Evolutionary conservation across 2,329 filamentous ascomycete species (phyloP), one percentile per base, ranked within the genome.

Genomic region (Acephala macrosclerotiorum): DNA sequence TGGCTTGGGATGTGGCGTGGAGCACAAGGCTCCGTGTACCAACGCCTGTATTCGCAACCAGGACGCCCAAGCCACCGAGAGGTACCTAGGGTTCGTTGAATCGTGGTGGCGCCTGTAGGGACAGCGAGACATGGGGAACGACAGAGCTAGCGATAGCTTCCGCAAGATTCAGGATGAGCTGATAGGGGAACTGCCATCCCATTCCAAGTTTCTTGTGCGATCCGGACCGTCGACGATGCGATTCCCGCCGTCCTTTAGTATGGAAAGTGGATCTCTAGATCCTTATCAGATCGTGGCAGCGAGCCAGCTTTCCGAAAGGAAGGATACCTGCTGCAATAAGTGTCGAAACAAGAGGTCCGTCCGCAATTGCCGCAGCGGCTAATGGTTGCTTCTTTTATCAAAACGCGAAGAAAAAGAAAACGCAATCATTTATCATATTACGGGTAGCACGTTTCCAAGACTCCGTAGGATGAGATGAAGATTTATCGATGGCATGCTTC

Each of bases 361-460:
- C 64, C 61, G 55, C 61, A 36, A 53, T 66, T 66, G 29, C 63
- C 66, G 65, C 63, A 36, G 29, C 36, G 29, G 38, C 60, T 57
- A 38, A 55, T 61, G 26, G 20, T 66, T 63, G 60, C 55, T 68
- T 66, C 60, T 65, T 63, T 38, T 22, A 42, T 55, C 40, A 49
- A 59, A 22, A n/a, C 14, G 20, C 38, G 20, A 29, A 53, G 58
- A 51, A 58, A 20, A 55, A 61, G n/a, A 33, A 58, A 63, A 61
- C 45, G 61, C 55, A 61, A 63, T 59, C 58, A 61, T 58, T 29
- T 65, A 57, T 68, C 64, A 63, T n/a, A 59, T 65, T 62, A 58
- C 60, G 66, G 61, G 61, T 64, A 68, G 58, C 29, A 66, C 63
- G 58, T 68, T 66, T 42, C 42, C 36, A 53, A 42, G 35, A 5